Base-by-base conservation (phyloP, 2,329 filamentous ascomycete species). In the Davidsoniella eucalypti region DNA sequence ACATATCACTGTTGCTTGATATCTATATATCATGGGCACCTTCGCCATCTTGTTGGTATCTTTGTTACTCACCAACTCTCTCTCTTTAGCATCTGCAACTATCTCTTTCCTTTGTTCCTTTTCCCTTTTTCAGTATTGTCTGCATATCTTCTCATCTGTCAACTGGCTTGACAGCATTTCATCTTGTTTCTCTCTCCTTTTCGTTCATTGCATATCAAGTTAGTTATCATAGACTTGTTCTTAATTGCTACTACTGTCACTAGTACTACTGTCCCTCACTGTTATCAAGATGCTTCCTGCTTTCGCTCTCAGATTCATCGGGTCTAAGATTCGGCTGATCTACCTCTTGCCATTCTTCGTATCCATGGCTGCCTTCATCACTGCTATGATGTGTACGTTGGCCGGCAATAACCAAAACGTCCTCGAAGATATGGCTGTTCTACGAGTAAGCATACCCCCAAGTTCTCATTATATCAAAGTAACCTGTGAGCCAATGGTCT, bases 371-470 rank as follows among this genome's bases (percentile, higher is more conserved):
- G 63, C 60, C 36, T 63, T 68, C 52, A 58, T 69, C 37, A 61
- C 69, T 16, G 61, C 62, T 14, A 61, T 62, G 41, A 58, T 69
- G n/a, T 60, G 61, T 45, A 61, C 68, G 25, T 66, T 67, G 54
- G 61, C 67, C 29, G 67, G 67, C 12, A 61, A 62, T 40, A 58
- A 67, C 40, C 55, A 63, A 51, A 66, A 66, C 1, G 67, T 68
- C 50, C 64, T 69, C 62, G 67, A 69, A 52, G 64, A 68, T 38
- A 68, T 67, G 55, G 65, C 63, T 48, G 56, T 69, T 42, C 58
- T 65, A 38, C 60, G 66, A 53, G 65, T 67, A 56, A 52, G 64
- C 29, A n/a, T 1, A 29, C 12, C 16, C 14, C 29, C 7, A 17
- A 18, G 18, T 49, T 21, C 17, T 18, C 18, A n/a, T 26, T n/a